phyloP scores from a whole-genome alignment of 1,284 basidiomycete genomes.

The Pisolithus thermaeus region DNA sequence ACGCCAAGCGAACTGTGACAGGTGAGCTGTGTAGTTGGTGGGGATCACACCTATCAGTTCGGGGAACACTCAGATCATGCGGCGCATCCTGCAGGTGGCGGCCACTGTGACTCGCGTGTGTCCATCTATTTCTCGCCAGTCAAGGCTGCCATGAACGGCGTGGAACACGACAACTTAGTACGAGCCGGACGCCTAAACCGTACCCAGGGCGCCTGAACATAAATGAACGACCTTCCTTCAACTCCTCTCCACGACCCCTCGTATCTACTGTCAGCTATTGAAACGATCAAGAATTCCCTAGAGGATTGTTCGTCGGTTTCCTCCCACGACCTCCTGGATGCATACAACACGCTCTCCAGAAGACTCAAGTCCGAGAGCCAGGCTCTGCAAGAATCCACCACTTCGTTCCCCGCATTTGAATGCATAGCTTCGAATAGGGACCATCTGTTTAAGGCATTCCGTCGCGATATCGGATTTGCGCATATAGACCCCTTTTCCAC shows the following conservation, averaged over 20 bases:
- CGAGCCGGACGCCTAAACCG: not conserved
- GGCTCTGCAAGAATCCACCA: slow-evolving; percentile 17
- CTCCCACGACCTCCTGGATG: slow-evolving; percentile 49
- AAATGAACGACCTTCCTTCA: not conserved
- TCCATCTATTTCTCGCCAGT: not conserved
- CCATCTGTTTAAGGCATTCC: slow-evolving; percentile 35
- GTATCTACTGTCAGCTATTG: slow-evolving; percentile 39
- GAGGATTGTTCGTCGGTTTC: slow-evolving; percentile 32
- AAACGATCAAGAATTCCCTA: slow-evolving; percentile 42
- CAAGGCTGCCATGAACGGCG: slow-evolving; percentile 2
- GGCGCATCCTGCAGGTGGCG: too few relatives aligned
- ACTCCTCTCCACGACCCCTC: slow-evolving; percentile 16
- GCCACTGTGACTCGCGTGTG: not conserved
- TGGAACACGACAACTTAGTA: not conserved
- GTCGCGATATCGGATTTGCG: slow-evolving; percentile 42
- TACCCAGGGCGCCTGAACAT: not conserved
- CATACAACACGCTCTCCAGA: slow-evolving; percentile 45
- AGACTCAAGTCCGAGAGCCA: slow-evolving; percentile 35
- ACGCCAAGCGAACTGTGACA: too few relatives aligned
- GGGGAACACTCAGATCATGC: too few relatives aligned
- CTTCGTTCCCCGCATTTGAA: slow-evolving; percentile 28
- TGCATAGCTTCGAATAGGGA: slow-evolving; percentile 24
- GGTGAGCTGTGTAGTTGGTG: too few relatives aligned
- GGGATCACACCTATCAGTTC: too few relatives aligned
- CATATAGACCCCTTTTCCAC: slow-evolving; percentile 32